phyloP scores from a whole-genome alignment of 495 filamentous ascomycete genomes.

The Neurospora sp. region DNA sequence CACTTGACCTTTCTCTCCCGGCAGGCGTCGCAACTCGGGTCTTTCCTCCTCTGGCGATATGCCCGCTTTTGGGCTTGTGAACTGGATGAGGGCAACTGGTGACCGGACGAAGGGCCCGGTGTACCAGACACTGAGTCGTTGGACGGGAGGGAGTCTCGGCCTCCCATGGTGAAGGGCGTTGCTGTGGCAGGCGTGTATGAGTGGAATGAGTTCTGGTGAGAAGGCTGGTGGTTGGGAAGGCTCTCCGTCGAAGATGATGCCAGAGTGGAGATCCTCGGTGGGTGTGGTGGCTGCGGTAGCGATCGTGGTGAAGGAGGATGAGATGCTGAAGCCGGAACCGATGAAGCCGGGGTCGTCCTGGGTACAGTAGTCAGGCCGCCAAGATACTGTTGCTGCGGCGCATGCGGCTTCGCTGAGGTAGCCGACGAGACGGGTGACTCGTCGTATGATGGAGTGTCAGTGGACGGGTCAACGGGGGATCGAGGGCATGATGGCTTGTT shows the following conservation, averaged over 20 bases:
- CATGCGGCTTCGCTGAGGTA: slow-evolving; percentile 34
- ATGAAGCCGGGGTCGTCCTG: slow-evolving; percentile 25
- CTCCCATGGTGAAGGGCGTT: slow-evolving; percentile 34
- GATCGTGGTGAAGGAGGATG: slow-evolving; percentile 32
- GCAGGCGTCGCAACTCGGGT: slow-evolving; percentile 96
- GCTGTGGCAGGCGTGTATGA: slow-evolving; percentile 38
- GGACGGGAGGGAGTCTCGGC: slow-evolving; percentile 41
- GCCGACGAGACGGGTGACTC: slow-evolving; percentile 46
- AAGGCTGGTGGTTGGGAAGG: slow-evolving; percentile 17
- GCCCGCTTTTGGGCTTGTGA: slow-evolving; percentile 74
- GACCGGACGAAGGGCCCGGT: slow-evolving; percentile 33
- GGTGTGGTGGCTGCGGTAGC: slow-evolving; percentile 17
- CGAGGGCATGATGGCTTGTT: slow-evolving; percentile 27
- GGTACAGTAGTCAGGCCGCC: slow-evolving; percentile 29
- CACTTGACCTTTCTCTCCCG: slow-evolving; percentile 98
- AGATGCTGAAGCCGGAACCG: slow-evolving; percentile 29
- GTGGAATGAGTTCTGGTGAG: slow-evolving; percentile 23
- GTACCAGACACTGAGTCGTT: slow-evolving; percentile 42
- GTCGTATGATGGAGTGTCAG: slow-evolving; percentile 37
- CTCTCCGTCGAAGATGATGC: neutral
- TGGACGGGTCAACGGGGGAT: slow-evolving; percentile 40
- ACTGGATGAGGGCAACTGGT: slow-evolving; percentile 30
- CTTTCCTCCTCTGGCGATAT: slow-evolving; percentile 88
- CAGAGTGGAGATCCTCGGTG: neutral
- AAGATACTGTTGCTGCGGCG: slow-evolving; percentile 31